Percentiles rank a stretch among this genome's conserved stretches.
phyloP scores from a whole-genome alignment of 257 asterid genomes.

The Nemophila menziesii region DNA sequence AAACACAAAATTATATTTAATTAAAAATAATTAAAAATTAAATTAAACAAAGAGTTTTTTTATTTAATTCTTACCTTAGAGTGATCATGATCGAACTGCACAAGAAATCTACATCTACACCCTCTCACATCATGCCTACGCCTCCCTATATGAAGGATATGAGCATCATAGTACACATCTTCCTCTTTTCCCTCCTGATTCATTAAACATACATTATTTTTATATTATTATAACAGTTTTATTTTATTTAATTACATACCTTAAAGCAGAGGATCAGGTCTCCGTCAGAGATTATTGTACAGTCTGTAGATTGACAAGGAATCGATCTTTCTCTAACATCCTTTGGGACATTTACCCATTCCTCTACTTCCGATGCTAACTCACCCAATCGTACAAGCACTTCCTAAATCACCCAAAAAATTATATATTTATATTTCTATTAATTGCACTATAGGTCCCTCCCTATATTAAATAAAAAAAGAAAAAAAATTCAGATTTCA shows the following conservation, averaged over 20 bases:
- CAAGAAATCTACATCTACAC: conserved; percentile 94
- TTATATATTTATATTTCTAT: too few relatives aligned
- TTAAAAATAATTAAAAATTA: too few relatives aligned
- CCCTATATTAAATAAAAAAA: too few relatives aligned
- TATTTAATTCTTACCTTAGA: conserved; percentile 91
- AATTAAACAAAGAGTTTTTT: too few relatives aligned
- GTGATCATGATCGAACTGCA: conserved; percentile 89
- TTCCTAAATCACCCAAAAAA: conserved; percentile 41
- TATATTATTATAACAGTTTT: too few relatives aligned
- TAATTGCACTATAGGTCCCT: too few relatives aligned
- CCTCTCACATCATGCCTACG: conserved; percentile 96
- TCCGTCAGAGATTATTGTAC: conserved; percentile 69
- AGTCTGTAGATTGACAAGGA: conserved; percentile 93
- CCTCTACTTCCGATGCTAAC: conserved; percentile 97
- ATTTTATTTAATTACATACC: conserved; percentile 38
- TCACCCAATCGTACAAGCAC: conserved; percentile 93
- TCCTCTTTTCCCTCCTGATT: conserved; percentile 98
- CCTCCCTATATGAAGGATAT: conserved; percentile 84
- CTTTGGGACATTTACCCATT: conserved; percentile 77
- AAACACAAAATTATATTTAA: too few relatives aligned
- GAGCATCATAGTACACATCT: conserved; percentile 97
- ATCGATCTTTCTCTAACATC: conserved; percentile 89
- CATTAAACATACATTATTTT: too few relatives aligned
- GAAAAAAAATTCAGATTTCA: conserved; percentile 2
- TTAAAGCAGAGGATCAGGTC: conserved; percentile 94